Base-by-base conservation (phyloP, 179 eudicot genomes). In the Silene vulgaris region DNA sequence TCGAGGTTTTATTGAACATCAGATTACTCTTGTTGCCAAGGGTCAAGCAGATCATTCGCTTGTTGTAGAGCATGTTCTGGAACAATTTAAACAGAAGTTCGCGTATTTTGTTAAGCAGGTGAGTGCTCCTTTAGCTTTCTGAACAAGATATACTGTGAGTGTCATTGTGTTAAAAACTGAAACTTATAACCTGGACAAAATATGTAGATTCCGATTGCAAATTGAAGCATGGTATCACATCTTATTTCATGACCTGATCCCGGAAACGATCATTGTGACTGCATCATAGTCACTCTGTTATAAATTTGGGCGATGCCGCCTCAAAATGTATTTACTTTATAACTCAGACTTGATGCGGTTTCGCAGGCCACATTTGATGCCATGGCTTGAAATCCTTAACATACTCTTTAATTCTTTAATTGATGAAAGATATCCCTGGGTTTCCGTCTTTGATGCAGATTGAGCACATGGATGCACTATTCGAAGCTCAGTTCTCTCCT, bases 401-500 rank as follows among this genome's bases (percentile, higher is more conserved):
- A 76, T 17, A 54, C 35, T 21, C 29, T 61, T 28, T 45, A n/a
- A 54, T 29, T 21, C 19, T 61, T 43, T 29, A n/a, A 70, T 6
- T 45, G 1, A 8, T 7, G 35, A 40, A 59, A 26, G 21, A 40
- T 61, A 45, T 43, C 69, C 29, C 30, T 3, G 19, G 69, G 2
- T 48, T 74, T 40, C 28, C 54, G 11, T 35, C 37, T 52, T 82
- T 74, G 81, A 14, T 89, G 83, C 86, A 94, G 97, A 90, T 94
- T 82, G 98, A 92, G 76, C 86, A 90, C 78, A 94, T 94, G 98
- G 98, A 93, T 85, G 90, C 92, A 43, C 79, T 93, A 76, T 93
- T 93, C 81, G 98, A 93, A 87, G 98, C 98, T 37, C 97, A 93
- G 79, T 93, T 93, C 81, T 93, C 98, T 77, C 96, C 97, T 60